Evolutionary conservation across 2,329 filamentous ascomycete species (phyloP).

Genomic region (Aaosphaeria pasadenensis): DNA sequence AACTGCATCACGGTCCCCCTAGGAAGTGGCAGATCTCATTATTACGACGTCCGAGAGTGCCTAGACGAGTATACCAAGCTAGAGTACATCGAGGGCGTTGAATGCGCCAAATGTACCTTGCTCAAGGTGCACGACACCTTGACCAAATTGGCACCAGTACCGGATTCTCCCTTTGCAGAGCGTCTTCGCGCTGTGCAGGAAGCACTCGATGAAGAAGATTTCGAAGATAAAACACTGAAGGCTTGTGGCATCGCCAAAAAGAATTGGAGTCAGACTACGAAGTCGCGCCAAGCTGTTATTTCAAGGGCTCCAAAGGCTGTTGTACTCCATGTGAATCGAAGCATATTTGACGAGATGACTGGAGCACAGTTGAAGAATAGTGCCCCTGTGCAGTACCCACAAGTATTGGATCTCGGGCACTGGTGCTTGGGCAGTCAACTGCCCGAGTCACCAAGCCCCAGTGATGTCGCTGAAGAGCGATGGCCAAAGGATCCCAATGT

Average conservation of each 20-base stretch:
- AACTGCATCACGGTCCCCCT: constrained; percentile 88
- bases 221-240: constrained; percentile 53
- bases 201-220: constrained; percentile 76
- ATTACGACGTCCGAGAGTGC: constrained; percentile 73
- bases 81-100: constrained; percentile 83
- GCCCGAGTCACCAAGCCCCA: constrained; percentile 21
- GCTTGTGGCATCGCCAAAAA: constrained; percentile 52
- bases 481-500: constrained; percentile 67
- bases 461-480: constrained; percentile 50
- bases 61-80: constrained; percentile 81
- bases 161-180: constrained; percentile 44
- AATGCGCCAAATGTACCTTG: constrained; percentile 88
- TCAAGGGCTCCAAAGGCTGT: constrained; percentile 78
- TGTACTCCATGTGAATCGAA: constrained; percentile 86
- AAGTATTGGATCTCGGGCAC: constrained; percentile 69
- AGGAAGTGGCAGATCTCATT: constrained; percentile 48
- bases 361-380: constrained; percentile 81
- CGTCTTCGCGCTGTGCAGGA: constrained; percentile 65
- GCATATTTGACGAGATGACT: constrained; percentile 81
- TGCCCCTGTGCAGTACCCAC: constrained; percentile 74
- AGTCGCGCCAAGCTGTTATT: constrained; percentile 85
- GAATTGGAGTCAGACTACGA: constrained; percentile 72
- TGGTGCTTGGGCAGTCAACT: constrained; percentile 72
- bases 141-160: constrained; percentile 14
- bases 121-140: constrained; percentile 50